These are phyloP conservation scores for Triangularia verruculosa DNA, from an alignment of 2,329 filamentous ascomycete genomes.

Conservation along the genomic window DNA sequence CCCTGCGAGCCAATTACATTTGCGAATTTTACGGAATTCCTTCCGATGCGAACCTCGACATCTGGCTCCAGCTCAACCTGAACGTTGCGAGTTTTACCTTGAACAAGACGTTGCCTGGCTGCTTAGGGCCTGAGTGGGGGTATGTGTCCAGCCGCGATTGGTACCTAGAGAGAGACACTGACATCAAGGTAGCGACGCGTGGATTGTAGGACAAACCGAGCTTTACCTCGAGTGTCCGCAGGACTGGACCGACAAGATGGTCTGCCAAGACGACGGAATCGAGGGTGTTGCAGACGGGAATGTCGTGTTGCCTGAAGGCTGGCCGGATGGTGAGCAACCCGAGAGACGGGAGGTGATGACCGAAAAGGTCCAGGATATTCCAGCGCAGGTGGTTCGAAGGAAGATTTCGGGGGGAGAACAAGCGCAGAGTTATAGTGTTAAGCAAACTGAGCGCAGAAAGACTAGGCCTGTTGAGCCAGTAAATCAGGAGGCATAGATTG, in stretches of 20 bases:
- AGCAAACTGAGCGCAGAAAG: neutral
- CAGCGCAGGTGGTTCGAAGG: neutral
- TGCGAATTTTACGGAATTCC: slow-evolving; percentile 21
- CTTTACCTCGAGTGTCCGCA: slow-evolving; percentile 2
- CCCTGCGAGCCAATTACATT: slow-evolving; percentile 17
- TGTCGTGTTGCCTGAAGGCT: neutral
- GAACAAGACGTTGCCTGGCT: slow-evolving; percentile 9
- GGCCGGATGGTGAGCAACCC: neutral
- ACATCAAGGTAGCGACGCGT: neutral
- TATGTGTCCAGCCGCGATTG: neutral
- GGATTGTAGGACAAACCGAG: slow-evolving; percentile 1
- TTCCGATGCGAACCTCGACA: slow-evolving; percentile 8
- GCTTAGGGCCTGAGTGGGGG: neutral
- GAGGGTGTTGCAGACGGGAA: neutral
- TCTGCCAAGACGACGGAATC: slow-evolving; percentile 2
- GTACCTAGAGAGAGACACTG: neutral
- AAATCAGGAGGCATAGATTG: neutral
- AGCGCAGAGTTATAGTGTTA: neutral
- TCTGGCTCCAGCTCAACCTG: slow-evolving; percentile 24
- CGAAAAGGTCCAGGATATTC: neutral
- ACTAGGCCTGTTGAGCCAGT: neutral
- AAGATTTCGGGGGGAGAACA: neutral
- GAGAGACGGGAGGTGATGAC: neutral
- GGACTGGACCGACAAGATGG: neutral
- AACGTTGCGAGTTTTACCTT: slow-evolving; percentile 17